Evolutionary conservation across 495 filamentous ascomycete species (phyloP), one percentile per base, ranked within the genome.

Genomic region (Pyrenula massariospora): DNA sequence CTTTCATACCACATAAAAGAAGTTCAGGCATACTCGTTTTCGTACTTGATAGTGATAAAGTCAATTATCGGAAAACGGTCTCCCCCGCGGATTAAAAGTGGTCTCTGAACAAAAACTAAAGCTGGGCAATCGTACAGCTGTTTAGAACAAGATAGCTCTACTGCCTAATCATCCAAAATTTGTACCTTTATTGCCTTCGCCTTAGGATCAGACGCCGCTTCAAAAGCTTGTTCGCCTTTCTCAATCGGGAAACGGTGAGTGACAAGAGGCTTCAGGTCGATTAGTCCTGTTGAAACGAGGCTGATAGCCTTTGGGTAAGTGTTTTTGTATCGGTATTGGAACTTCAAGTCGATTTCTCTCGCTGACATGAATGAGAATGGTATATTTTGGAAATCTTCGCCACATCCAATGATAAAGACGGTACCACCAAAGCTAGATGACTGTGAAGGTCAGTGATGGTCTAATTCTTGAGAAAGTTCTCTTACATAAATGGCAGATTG

Each of bases 371-470:
- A 82, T 3, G 80, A 85, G 47, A 90, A 74, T 12, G 86, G 86
- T 12, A 89, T 72, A 0, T 83, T 88, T 68, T 87, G 83, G 47
- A 89, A 76, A 0, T 86, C 85, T 0, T 76, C 84, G 22, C 87
- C 87, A 84, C 89, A 89, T 15, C 87, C 87, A 2, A 90, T 81
- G 66, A 89, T 79, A 61, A 90, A 76, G 36, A 89, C 75, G 59
- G 79, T 81, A 5, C 87, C 86, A 15, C 86, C 86, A 0, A 86
- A 73, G n/a, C 77, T 73, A n/a, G 84, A 82, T 2, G 83, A n/a
- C n/a, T n/a, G n/a, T n/a, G n/a, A n/a, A n/a, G n/a, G n/a, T n/a
- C n/a, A n/a, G n/a, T n/a, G n/a, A n/a, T n/a, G n/a, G n/a, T n/a
- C n/a, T n/a, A n/a, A n/a, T n/a, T n/a, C n/a, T n/a, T n/a, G n/a